These are phyloP conservation scores for Aspergillus felis DNA, from an alignment of 2,329 filamentous ascomycete genomes.

Conservation along the genomic window DNA sequence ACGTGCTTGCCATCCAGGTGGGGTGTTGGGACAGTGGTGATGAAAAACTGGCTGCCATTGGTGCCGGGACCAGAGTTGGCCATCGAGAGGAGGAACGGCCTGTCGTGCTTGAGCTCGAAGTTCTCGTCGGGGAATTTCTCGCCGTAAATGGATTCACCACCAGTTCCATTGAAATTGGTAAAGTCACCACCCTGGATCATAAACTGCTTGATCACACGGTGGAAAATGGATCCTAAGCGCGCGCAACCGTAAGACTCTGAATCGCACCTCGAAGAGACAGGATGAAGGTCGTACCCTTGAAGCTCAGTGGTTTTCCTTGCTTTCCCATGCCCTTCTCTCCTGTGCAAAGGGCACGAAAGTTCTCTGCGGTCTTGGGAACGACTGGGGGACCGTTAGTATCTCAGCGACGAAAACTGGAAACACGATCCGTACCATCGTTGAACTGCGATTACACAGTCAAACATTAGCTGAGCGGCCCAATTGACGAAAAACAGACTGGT, in stretches of 20 bases:
- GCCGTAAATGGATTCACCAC: constrained; percentile 95
- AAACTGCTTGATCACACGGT: constrained; percentile 96
- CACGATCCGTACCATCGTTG: constrained; percentile 42
- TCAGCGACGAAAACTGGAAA: neutral
- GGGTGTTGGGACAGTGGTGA: constrained; percentile 91
- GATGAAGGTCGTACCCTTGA: constrained; percentile 58
- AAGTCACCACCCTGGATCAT: constrained; percentile 99
- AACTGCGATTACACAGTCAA: constrained; percentile 32
- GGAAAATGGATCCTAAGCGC: constrained; percentile 69
- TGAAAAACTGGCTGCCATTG: constrained; percentile 97
- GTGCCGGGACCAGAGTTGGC: constrained; percentile 93
- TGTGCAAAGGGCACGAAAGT: constrained; percentile 91
- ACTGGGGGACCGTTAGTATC: constrained; percentile 54
- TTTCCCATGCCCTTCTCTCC: constrained; percentile 87
- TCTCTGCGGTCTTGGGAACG: constrained; percentile 92
- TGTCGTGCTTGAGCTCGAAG: constrained; percentile 86
- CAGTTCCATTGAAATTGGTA: constrained; percentile 88
- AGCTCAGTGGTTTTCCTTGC: constrained; percentile 79
- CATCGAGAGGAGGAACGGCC: constrained; percentile 93
- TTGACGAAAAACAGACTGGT: neutral
- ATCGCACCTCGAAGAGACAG: neutral
- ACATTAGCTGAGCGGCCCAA: neutral
- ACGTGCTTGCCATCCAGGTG: constrained; percentile 97
- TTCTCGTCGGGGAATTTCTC: constrained; percentile 97
- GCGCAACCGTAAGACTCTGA: constrained; percentile 1